Evolutionary conservation across 495 filamentous ascomycete genomes (phyloP), one percentile per base, ranked within the genome.

Genomic region (Aspergillus asperescens): DNA sequence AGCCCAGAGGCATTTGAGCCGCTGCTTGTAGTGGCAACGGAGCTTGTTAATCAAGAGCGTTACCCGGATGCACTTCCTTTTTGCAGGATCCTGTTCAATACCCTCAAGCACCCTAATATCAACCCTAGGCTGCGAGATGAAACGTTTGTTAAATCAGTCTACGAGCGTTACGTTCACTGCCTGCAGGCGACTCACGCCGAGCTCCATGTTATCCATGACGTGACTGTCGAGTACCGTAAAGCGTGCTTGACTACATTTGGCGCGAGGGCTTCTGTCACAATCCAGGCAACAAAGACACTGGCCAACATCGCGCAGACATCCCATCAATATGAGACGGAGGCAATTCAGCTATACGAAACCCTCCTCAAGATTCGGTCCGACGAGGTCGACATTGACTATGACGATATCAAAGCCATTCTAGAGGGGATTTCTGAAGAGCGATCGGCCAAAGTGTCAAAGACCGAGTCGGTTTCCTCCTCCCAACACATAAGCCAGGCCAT

Each of bases 391-490:
- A 25, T 60, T 15, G 59, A 67, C 9, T 68, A 73, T 15, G 59
- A 67, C 9, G 70, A 73, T 46, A 69, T 73, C 22, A 54, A 60
- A 3, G 62, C 66, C 1, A 71, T 57, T 2, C 56, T 73, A 28
- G 70, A 73, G 23, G 62, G 65, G 4, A 66, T 73, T 16, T 71
- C 67, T 31, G 70, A 73, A 37, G 68, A 73, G 47, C 70, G 70
- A 54, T 61, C 66, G 15, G 53, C 60, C 0, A 57, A 57, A 22
- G 54, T 63, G 0, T 44, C 50, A 1, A 52, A 48, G 4, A 55
- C 62, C 0, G 58, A 68, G 47, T 60, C 63, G 2, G 52, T 63
- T 16, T 71, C 70, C 1, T 71, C 70, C 1, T 37, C 62, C 1
- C 22, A 55, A 0, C 68, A 67, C 28, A 49, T 67, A 13, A 60